Percentiles rank a stretch among this genome's conserved stretches.
These are phyloP conservation scores for Penicillium arizonense DNA, from an alignment of 495 filamentous ascomycete genomes.

Conservation along the genomic window DNA sequence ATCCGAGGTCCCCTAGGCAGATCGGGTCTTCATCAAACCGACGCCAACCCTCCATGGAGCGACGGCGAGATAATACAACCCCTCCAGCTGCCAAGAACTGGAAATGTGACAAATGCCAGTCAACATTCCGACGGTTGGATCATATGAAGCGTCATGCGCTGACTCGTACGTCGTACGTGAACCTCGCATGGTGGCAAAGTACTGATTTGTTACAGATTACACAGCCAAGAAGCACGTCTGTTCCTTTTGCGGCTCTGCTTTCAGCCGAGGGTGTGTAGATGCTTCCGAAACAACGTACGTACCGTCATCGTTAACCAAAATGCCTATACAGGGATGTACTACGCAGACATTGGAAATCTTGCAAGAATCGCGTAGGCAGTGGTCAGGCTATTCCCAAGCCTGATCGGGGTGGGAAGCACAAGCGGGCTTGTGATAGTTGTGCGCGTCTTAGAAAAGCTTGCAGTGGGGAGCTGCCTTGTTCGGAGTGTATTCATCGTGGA, in stretches of 20 bases:
- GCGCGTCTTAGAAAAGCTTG: constrained; percentile 34
- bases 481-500: constrained; percentile 26
- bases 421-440: constrained; percentile 37
- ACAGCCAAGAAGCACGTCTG: constrained; percentile 20
- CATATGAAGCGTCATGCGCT: constrained; percentile 31
- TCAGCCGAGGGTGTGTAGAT: constrained; percentile 32
- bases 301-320: neutral
- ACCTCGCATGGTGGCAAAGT: neutral
- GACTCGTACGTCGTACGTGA: constrained; percentile 23
- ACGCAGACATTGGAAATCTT: constrained; percentile 37
- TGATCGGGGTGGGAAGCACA: constrained; percentile 29
- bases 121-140: constrained; percentile 29
- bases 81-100: constrained; percentile 9
- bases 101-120: constrained; percentile 31
- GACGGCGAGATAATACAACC: constrained; percentile 2
- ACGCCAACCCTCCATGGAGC: constrained; percentile 12
- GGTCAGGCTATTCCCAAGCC: constrained; percentile 27
- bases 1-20: neutral
- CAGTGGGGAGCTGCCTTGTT: constrained; percentile 25
- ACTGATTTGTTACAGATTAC: constrained; percentile 18
- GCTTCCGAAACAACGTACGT: neutral
- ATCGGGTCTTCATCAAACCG: neutral
- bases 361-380: constrained; percentile 21
- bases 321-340: constrained; percentile 25
- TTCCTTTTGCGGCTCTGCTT: constrained; percentile 29